These are phyloP conservation scores for Monosporascus sp. DNA, from an alignment of 2,329 filamentous ascomycete species.

Conservation along the genomic window DNA sequence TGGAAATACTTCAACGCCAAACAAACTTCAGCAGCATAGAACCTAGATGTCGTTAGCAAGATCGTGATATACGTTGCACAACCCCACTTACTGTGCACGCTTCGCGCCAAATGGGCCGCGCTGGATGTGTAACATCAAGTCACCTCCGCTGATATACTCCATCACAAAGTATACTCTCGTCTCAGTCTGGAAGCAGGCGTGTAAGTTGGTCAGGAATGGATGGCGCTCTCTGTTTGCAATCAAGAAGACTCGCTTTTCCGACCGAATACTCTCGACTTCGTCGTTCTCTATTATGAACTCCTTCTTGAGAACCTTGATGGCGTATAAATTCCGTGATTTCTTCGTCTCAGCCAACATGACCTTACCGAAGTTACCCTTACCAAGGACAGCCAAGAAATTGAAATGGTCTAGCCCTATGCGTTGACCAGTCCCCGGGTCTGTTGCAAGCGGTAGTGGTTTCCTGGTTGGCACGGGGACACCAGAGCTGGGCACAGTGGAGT, in stretches of 20 bases:
- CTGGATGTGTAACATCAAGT: conserved; percentile 98
- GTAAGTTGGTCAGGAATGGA: conserved; percentile 89
- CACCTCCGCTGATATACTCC: conserved; percentile 98
- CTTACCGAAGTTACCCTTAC: conserved; percentile 99
- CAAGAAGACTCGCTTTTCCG: conserved; percentile 94
- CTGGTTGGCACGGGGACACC: conserved; percentile 32
- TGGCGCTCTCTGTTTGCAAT: conserved; percentile 96
- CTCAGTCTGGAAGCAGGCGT: conserved; percentile 98
- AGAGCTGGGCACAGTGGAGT: conserved; percentile 27
- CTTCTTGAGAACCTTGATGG: conserved; percentile 98
- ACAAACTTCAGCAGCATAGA: conserved; percentile 97
- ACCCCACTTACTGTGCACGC: conserved; percentile 73
- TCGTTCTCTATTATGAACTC: conserved; percentile 99
- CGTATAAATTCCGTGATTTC: conserved; percentile 83
- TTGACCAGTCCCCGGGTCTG: conserved; percentile 66
- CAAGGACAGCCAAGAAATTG: conserved; percentile 96
- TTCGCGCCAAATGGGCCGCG: conserved; percentile 93
- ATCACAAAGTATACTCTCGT: conserved; percentile 98
- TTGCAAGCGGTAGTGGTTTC: conserved; percentile 66
- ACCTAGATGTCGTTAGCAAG: conserved; percentile 44
- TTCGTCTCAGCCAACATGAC: conserved; percentile 99
- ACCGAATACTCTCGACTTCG: conserved; percentile 95
- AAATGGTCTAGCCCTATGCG: conserved; percentile 96
- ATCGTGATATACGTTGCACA: background rate
- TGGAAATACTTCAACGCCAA: conserved; percentile 98